A percentile compares a stretch with the other conserved stretches of the same genome.
These are phyloP conservation scores for Drechslerella stenobrocha DNA, from an alignment of 2,329 filamentous ascomycete genomes.

Conservation along the genomic window DNA sequence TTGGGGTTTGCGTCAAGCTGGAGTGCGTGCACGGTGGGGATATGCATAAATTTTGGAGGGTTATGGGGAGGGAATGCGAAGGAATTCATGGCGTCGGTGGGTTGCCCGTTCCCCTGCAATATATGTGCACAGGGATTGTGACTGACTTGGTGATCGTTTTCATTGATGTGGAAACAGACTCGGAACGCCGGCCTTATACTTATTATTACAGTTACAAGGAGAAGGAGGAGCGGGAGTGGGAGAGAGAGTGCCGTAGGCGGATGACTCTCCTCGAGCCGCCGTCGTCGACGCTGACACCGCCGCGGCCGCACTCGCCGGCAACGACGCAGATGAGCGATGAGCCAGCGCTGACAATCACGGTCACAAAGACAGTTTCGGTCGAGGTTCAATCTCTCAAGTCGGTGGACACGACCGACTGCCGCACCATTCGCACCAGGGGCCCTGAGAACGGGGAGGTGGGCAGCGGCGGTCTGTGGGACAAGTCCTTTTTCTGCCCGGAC, in stretches of 20 bases:
- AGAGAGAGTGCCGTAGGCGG: slow-evolving; percentile 3
- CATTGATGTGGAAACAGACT: background rate
- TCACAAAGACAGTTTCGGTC: slow-evolving; percentile 37
- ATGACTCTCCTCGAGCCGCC: background rate
- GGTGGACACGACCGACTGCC: slow-evolving; percentile 20
- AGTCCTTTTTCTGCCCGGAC: slow-evolving; percentile 9
- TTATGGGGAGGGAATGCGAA: slow-evolving; percentile 41
- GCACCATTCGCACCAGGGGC: slow-evolving; percentile 14
- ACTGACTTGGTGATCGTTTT: too few species aligned
- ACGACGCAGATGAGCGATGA: slow-evolving; percentile 20
- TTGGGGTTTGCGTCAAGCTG: slow-evolving; percentile 37
- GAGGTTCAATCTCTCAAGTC: slow-evolving; percentile 16
- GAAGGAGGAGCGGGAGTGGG: slow-evolving; percentile 1
- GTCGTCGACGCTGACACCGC: slow-evolving; percentile 13
- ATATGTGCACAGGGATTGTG: too few species aligned
- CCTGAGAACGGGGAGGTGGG: slow-evolving; percentile 7
- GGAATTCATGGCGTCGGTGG: slow-evolving; percentile 5
- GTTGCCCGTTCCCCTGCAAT: too few species aligned
- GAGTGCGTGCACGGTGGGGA: slow-evolving; percentile 42
- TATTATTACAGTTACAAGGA: background rate
- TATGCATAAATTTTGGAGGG: slow-evolving; percentile 47
- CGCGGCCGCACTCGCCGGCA: slow-evolving; percentile 7
- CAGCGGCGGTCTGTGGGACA: slow-evolving; percentile 15
- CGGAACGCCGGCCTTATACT: background rate
- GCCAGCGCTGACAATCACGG: slow-evolving; percentile 22